phyloP scores from a whole-genome alignment of 2,329 filamentous ascomycete genomes.

The Esteya vermicola region DNA sequence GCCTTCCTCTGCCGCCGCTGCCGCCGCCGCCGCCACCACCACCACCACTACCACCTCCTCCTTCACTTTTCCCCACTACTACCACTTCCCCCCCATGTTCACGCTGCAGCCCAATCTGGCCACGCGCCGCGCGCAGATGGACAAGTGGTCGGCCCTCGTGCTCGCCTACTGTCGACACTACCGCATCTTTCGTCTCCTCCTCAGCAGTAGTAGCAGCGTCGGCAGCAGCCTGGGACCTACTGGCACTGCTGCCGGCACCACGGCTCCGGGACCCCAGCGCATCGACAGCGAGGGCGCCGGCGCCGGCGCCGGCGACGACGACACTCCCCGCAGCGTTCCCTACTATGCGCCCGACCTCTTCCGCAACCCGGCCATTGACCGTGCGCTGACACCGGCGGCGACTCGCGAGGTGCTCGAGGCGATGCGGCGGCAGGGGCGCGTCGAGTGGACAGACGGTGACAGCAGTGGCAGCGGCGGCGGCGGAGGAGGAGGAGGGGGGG shows the following conservation, averaged over 20 bases:
- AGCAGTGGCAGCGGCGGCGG: slow-evolving; percentile 12
- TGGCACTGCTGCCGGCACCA: no score
- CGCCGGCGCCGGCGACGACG: slow-evolving; percentile 19
- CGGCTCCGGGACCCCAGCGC: slow-evolving; percentile 13
- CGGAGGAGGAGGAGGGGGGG: neutral
- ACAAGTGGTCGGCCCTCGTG: slow-evolving; percentile 77
- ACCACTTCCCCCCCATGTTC: slow-evolving; percentile 77
- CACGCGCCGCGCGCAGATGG: slow-evolving; percentile 61
- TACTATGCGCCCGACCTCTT: slow-evolving; percentile 30
- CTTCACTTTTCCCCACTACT: slow-evolving; percentile 48
- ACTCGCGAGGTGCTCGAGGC: slow-evolving; percentile 43
- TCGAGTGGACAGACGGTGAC: slow-evolving; percentile 45
- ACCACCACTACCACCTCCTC: neutral
- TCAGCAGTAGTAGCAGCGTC: no score
- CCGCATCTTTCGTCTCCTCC: slow-evolving; percentile 59
- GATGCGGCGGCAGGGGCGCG: slow-evolving; percentile 43
- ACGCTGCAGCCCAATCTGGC: slow-evolving; percentile 62
- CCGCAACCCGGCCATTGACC: slow-evolving; percentile 38
- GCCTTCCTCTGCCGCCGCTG: neutral
- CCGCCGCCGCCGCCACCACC: neutral
- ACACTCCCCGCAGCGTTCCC: slow-evolving; percentile 1
- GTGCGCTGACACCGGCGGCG: slow-evolving; percentile 34
- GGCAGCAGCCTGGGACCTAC: no score
- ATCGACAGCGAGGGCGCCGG: neutral
- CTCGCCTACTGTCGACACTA: slow-evolving; percentile 71